Base-by-base conservation (phyloP, 352 stramenopile species). In the Phytopythium sindhum region DNA sequence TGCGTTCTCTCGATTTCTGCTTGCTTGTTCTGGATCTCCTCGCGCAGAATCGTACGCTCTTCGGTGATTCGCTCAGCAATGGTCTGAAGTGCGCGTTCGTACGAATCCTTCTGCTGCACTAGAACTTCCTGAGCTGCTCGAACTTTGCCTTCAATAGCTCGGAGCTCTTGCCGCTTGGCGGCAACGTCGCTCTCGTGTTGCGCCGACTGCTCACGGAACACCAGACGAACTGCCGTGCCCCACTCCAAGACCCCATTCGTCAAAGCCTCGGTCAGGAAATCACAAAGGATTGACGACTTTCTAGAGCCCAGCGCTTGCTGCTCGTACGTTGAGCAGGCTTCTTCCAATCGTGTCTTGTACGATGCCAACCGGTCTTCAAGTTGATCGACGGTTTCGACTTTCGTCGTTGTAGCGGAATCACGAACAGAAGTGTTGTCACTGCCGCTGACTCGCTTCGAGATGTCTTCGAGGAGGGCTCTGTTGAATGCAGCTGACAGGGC, bases 21-120 rank as follows among this genome's bases (percentile, higher is more conserved):
- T 44, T 87, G 64, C 29, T 86, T 90, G 60, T 56, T 80, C 12
- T 86, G 68, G 55, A 90, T 90, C n/a, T 88, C 80, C 31, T 84
- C 72, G 8, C 64, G 64, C 50, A 91, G 58, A 1, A 67, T 73
- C 10, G 35, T 62, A 11, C 72, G 77, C 48, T 93, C 84, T 37
- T 80, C 81, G 1, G 59, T 57, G 33, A 81, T 78, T 12, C 80
- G 78, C 60, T 90, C 80, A 1, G 64, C 55, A 23, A 93, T 87
- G 1, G 68, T 69, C 17, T 76, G 72, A 12, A 93, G 52, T n/a
- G 84, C 77, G 42, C 68, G 78, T 51, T 93, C 78, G 48, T 80
- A 90, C 4, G 80, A 82, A 7, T 86, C 69, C 45, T 87, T 88
- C 41, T 93, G 80, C 50, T 89, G 80, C 1, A n/a, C 24, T 1